phyloP scores from a whole-genome alignment of 2,329 filamentous ascomycete species.

The Lecanicillium sp. region DNA sequence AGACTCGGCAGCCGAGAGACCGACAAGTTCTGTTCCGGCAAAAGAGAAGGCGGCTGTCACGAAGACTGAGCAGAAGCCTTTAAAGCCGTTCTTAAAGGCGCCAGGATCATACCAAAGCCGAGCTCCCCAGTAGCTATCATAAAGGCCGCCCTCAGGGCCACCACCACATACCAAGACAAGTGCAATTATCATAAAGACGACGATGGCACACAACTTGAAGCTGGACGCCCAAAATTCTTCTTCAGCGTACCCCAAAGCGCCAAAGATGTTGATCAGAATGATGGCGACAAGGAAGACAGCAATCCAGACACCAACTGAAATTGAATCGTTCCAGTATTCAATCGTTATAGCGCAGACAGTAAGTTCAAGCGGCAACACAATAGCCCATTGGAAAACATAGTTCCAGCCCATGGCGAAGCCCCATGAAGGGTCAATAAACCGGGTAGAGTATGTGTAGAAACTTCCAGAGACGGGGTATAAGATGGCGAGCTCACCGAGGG shows the following conservation, averaged over 20 bases:
- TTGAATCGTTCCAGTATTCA: slow-evolving; percentile 39
- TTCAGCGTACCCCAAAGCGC: slow-evolving; percentile 42
- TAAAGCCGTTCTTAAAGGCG: slow-evolving; percentile 59
- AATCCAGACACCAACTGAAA: slow-evolving; percentile 42
- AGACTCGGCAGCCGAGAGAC: slow-evolving; percentile 61
- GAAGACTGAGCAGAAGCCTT: slow-evolving; percentile 60
- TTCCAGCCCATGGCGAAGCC: slow-evolving; percentile 45
- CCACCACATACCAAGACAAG: slow-evolving; percentile 49
- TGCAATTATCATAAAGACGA: slow-evolving; percentile 54
- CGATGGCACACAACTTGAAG: slow-evolving; percentile 47
- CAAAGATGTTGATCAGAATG: slow-evolving; percentile 44
- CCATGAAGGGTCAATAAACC: slow-evolving; percentile 54
- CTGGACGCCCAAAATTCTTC: slow-evolving; percentile 48
- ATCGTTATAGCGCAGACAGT: slow-evolving; percentile 43
- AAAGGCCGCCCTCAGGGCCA: slow-evolving; percentile 35
- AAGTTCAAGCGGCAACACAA: slow-evolving; percentile 41
- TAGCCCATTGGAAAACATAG: slow-evolving; percentile 39
- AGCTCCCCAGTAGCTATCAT: slow-evolving; percentile 32
- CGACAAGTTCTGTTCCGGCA: slow-evolving; percentile 59
- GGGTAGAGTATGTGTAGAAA: slow-evolving; percentile 52
- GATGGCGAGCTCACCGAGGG: slow-evolving; percentile 52
- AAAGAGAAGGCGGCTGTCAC: slow-evolving; percentile 64
- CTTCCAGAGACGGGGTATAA: slow-evolving; percentile 54
- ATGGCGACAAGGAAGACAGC: slow-evolving; percentile 42
- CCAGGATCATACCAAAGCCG: slow-evolving; percentile 34